Base-by-base conservation (phyloP, 2,329 filamentous ascomycete species). In the Fusarium sublunatum region DNA sequence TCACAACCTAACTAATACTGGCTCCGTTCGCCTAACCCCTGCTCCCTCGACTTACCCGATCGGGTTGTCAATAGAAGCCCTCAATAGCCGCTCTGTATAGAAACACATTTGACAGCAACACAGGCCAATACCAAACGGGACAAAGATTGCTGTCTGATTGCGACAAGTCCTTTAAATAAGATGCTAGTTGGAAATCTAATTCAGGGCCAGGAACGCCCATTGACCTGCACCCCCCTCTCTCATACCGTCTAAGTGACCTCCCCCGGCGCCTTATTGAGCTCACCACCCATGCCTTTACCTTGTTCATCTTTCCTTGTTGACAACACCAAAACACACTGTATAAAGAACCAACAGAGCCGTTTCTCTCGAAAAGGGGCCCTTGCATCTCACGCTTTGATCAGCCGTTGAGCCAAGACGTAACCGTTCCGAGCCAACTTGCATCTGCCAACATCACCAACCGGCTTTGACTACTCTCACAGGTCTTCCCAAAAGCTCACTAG, bases 41-140 rank as follows among this genome's bases (percentile, higher is more conserved):
- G 46, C 41, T 31, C 8, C 4, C 6, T 29, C 36, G 32, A 51
- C 57, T 64, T 62, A 46, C 72, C 74, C 57, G 58, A 74, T 76
- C 60, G 73, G 74, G 66, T 31, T 56, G 39, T 75, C 71, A 77
- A 77, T 77, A 77, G 72, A 71, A 56, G 57, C 56, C 61, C 52
- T 74, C 68, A 75, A 76, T 74, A 74, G 50, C 67, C 60, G 65
- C 44, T 45, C 34, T 48, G 38, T 62, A 65, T 65, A 65, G 43
- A 57, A 45, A 24, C 39, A 38, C 31, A 36, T 53, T 43, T 48
- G 38, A 54, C 54, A 39, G 44, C 44, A 50, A 48, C 42, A 29
- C 59, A 35, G 45, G 42, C 29, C 47, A 35, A 31, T n/a, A 51
- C 51, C 41, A 51, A 61, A 53, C 47, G 50, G 49, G 42, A 36